A percentile compares a stretch with the other conserved stretches of the same genome.
phyloP scores from a whole-genome alignment of 225 moss, liverwort and hornwort genomes.

The Marchantia polymorpha region DNA sequence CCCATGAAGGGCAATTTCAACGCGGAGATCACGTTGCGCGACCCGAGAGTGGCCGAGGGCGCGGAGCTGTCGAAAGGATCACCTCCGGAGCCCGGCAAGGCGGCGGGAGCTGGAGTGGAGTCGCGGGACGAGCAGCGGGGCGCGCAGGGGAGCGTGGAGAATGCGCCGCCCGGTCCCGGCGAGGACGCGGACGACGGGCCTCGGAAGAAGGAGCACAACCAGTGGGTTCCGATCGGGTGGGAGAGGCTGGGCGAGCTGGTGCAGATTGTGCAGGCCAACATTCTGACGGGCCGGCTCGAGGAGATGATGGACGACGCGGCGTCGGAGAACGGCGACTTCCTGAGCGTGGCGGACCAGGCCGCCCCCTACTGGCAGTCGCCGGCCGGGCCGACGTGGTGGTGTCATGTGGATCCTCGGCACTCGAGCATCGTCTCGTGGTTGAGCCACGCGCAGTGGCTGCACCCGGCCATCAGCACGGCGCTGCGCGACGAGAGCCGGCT shows the following conservation, averaged over 20 bases:
- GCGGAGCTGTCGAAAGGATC: not conserved
- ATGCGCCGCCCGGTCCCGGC: not conserved
- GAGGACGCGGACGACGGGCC: not conserved
- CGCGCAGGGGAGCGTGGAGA: not conserved
- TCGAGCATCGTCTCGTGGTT: conserved; percentile 61
- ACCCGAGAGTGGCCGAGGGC: not conserved
- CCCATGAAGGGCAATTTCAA: conserved; percentile 69
- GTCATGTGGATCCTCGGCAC: conserved; percentile 73
- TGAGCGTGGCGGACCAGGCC: conserved; percentile 72
- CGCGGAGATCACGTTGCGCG: conserved; percentile 56
- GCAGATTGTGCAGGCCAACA: conserved; percentile 43
- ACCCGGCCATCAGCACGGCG: conserved; percentile 81
- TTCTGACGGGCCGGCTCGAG: conserved; percentile 31
- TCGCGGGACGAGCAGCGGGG: not conserved
- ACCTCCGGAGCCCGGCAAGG: not conserved
- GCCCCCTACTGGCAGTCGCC: conserved; percentile 80
- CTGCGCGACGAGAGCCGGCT: conserved; percentile 88
- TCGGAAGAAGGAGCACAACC: conserved; percentile 33
- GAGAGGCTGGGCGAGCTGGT: conserved; percentile 58
- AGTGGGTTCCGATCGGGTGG: conserved; percentile 95
- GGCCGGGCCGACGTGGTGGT: conserved; percentile 97
- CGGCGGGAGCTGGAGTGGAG: not conserved
- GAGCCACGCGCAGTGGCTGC: conserved; percentile 63
- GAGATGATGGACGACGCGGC: conserved; percentile 37
- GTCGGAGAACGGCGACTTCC: conserved; percentile 53